Evolutionary conservation across 345 rosid species (phyloP).

Genomic region (Rhodomyrtus tomentosa): DNA sequence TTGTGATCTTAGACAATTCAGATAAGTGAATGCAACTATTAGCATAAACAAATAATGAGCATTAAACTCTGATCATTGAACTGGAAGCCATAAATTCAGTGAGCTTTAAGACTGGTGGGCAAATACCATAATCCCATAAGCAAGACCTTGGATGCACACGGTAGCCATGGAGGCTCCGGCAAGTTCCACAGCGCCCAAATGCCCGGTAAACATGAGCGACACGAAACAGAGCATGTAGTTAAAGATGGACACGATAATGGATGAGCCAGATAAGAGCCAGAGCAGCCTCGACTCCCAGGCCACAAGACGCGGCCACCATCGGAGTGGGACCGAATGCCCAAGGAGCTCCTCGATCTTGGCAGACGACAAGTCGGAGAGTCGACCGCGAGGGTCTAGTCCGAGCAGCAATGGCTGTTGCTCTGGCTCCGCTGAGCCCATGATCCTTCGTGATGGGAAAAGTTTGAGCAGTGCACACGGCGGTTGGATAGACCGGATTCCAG

Average conservation of each 20-base stretch:
- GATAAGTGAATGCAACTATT: background rate
- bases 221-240: conserved; percentile 82
- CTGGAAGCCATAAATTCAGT: background rate
- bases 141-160: conserved; percentile 88
- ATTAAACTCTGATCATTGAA: background rate
- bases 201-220: conserved; percentile 66
- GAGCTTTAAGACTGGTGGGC: background rate
- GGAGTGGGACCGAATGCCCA: conserved; percentile 13
- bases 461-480: background rate
- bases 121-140: conserved; percentile 89
- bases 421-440: conserved; percentile 10
- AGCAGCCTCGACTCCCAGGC: conserved; percentile 81
- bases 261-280: conserved; percentile 66
- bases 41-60: background rate
- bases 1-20: background rate
- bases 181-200: conserved; percentile 59
- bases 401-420: conserved; percentile 32
- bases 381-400: conserved; percentile 31
- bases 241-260: conserved; percentile 51
- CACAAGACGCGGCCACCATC: conserved; percentile 63
- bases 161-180: conserved; percentile 88
- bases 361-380: conserved; percentile 40
- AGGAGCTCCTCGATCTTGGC: conserved; percentile 51
- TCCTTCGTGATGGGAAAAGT: background rate
- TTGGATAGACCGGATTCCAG: no score